A percentile compares a stretch with the other conserved stretches of the same genome.
These are phyloP conservation scores for Dichotomocladium elegans DNA, from an alignment of 371 early-diverging fungal species.

Conservation along the genomic window DNA sequence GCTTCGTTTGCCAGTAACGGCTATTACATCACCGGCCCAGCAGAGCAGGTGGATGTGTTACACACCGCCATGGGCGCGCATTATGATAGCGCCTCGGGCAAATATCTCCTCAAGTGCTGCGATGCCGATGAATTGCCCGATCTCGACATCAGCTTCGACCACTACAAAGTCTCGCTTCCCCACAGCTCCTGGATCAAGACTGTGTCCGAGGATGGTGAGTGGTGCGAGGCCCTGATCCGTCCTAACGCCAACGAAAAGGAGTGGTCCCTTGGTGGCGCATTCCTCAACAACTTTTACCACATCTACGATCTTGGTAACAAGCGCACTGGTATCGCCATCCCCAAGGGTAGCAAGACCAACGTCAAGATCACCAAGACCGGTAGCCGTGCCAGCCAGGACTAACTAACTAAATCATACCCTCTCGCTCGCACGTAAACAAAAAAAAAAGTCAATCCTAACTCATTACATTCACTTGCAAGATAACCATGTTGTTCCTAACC, in stretches of 20 bases:
- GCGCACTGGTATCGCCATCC: slow-evolving; percentile 36
- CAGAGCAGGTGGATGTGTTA: slow-evolving; percentile 30
- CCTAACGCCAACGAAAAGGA: slow-evolving; percentile 24
- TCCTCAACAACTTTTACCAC: slow-evolving; percentile 41
- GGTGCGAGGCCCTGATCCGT: slow-evolving; percentile 17
- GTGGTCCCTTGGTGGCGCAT: slow-evolving; percentile 42
- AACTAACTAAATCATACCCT: neutral
- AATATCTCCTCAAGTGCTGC: slow-evolving; percentile 27
- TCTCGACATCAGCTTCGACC: slow-evolving; percentile 30
- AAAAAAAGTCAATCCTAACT: too few species aligned
- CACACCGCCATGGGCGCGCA: slow-evolving; percentile 37
- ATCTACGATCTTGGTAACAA: slow-evolving; percentile 30
- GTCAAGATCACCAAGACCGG: slow-evolving; percentile 32
- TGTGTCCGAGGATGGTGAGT: slow-evolving; percentile 5
- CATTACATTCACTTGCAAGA: too few species aligned
- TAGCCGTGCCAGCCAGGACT: slow-evolving; percentile 11
- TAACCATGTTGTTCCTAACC: too few species aligned
- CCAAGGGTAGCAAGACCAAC: slow-evolving; percentile 21
- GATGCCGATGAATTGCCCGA: slow-evolving; percentile 29
- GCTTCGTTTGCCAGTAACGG: slow-evolving; percentile 31
- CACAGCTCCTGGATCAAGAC: slow-evolving; percentile 19
- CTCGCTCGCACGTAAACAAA: neutral
- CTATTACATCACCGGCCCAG: slow-evolving; percentile 31
- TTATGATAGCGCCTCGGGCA: slow-evolving; percentile 15
- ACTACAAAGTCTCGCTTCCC: slow-evolving; percentile 34